Conservation (phyloP, 768 basidiomycete species). For the Stropharia rugosoannulata region DNA sequence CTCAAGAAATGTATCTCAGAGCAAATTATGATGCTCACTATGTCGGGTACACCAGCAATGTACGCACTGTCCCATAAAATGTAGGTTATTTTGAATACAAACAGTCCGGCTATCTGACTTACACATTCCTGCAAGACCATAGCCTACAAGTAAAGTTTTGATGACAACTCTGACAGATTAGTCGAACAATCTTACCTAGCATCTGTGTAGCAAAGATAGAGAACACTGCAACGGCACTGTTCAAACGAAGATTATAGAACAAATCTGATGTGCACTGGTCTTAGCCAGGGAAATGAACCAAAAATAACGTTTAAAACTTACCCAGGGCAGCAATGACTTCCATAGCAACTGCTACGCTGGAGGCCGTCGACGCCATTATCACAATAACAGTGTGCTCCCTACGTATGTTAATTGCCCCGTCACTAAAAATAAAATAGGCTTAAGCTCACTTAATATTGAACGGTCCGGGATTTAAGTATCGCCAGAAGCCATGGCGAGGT, state of each 20-base stretch:
- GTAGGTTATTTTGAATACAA: neutral
- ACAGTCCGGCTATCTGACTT: neutral
- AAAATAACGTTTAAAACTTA: slow-evolving; percentile 10
- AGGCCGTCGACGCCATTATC: slow-evolving; percentile 55
- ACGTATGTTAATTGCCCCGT: neutral
- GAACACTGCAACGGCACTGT: slow-evolving; percentile 51
- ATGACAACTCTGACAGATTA: neutral
- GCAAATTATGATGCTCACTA: slow-evolving; percentile 27
- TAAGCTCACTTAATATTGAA: slow-evolving; percentile 51
- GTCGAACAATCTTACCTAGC: slow-evolving; percentile 25
- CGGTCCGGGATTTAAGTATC: slow-evolving; percentile 53
- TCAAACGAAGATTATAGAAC: slow-evolving; percentile 49
- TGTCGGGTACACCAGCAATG: slow-evolving; percentile 50
- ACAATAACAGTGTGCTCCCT: slow-evolving; percentile 54
- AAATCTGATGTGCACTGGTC: slow-evolving; percentile 33
- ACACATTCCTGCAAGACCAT: slow-evolving; percentile 21
- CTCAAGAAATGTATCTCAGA: neutral
- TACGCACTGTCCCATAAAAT: slow-evolving; percentile 33
- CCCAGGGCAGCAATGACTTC: slow-evolving; percentile 53
- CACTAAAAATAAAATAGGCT: neutral
- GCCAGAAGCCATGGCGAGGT: slow-evolving; percentile 43
- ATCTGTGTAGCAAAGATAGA: slow-evolving; percentile 52
- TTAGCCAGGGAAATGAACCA: neutral
- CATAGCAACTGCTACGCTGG: slow-evolving; percentile 49
- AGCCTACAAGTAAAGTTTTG: slow-evolving; percentile 5